Base-by-base conservation (phyloP, 108 stramenopile species). In the Skeletonema tropicum region DNA sequence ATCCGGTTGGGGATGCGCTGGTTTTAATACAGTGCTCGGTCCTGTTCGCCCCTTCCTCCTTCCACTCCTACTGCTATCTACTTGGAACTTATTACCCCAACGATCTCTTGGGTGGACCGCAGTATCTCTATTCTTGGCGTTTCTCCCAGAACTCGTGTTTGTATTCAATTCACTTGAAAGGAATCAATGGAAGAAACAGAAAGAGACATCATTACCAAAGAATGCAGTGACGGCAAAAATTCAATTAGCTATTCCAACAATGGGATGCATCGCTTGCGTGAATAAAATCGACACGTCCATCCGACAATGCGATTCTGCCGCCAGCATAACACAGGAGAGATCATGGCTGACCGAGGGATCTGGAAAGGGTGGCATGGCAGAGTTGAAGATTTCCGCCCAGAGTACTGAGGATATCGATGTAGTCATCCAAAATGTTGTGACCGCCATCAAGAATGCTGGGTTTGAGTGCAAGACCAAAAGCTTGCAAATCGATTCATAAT, bases 231-330 rank as follows among this genome's bases (percentile, higher is more conserved):
- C 35, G 13, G 77, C 73, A 17, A 72, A 42, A 19, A 60, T 94
- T n/a, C 59, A 71, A 19, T 41, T 96, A 0, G 79, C 85, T 48
- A 72, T 92, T 57, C 91, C 92, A 13, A 77, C 83, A 57, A 96
- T 96, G 95, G 94, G 94, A 49, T 96, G 95, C 74, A 88, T 92
- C 23, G 91, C 91, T 8, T 96, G 95, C 65, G 84, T 96, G 60
- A 87, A 92, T 68, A 91, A 90, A 48, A 83, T 95, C 57, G 83
- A 92, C 57, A 55, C 78, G 11, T 73, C 86, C 32, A 65, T 94
- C 52, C 75, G 87, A 48, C 64, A 74, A 25, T 84, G 82, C 46
- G 57, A 25, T 5, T 64, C 72, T n/a, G 67, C 74, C 14, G 46
- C 55, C 13, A 71, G 65, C 5, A 83, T 87, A 14, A 46, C 36